A percentile compares a stretch with the other conserved stretches of the same genome.
Evolutionary conservation across 2,329 filamentous ascomycete species (phyloP).

Genomic region (Colletotrichum sojae): DNA sequence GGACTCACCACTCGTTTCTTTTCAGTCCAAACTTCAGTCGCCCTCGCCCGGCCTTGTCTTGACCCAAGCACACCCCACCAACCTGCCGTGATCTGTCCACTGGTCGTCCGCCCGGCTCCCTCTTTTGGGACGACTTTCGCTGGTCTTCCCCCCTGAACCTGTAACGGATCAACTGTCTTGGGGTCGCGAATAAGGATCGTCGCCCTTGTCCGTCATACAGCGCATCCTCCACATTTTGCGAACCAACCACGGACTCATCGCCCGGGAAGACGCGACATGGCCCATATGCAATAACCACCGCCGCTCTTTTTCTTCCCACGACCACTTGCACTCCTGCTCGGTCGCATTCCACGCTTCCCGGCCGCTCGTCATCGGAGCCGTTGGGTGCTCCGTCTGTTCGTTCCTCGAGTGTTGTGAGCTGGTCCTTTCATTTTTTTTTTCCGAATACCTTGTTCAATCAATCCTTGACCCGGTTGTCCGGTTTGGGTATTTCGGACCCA

Average conservation of each 20-base stretch:
- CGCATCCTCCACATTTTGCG: slow-evolving; percentile 29
- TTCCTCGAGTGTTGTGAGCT: slow-evolving; percentile 5
- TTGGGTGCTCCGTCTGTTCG: slow-evolving; percentile 21
- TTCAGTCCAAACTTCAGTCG: slow-evolving; percentile 14
- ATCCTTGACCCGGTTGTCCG: slow-evolving; percentile 22
- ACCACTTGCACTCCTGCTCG: slow-evolving; percentile 20
- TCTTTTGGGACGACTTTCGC: slow-evolving; percentile 24
- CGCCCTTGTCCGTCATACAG: slow-evolving; percentile 37
- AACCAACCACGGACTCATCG: slow-evolving; percentile 20
- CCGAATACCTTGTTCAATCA: neutral
- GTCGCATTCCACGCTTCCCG: slow-evolving; percentile 24
- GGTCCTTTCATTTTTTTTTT: slow-evolving; percentile 22
- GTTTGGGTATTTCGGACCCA: slow-evolving; percentile 10
- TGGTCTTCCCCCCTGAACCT: slow-evolving; percentile 29
- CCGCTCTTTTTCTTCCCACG: slow-evolving; percentile 31
- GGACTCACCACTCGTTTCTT: slow-evolving; percentile 37
- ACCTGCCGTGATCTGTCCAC: slow-evolving; percentile 16
- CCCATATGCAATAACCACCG: slow-evolving; percentile 36
- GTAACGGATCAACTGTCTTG: slow-evolving; percentile 38
- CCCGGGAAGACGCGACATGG: slow-evolving; percentile 38
- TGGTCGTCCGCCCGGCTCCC: slow-evolving; percentile 19
- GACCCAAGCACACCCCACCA: slow-evolving; percentile 29
- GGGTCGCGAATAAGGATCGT: slow-evolving; percentile 41
- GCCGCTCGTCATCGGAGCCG: slow-evolving; percentile 28
- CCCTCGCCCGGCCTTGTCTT: slow-evolving; percentile 27